Evolutionary conservation across 1,284 basidiomycete species (phyloP).

Genomic region (Cutaneotrichosporon sp.): DNA sequence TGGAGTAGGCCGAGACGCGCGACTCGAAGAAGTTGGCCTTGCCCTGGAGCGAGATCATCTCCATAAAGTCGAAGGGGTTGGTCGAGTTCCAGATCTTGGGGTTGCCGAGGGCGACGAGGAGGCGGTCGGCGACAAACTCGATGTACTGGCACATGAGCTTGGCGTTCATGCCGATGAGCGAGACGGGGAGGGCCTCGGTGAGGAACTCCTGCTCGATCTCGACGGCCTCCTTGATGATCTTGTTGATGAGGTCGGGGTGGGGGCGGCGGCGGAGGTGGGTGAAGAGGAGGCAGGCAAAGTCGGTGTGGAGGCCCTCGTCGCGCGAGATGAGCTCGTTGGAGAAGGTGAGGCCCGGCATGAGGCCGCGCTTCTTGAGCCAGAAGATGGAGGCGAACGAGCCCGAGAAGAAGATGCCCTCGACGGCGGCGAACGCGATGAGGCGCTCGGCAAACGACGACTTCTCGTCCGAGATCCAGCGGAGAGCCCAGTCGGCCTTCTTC

Average conservation of each 20-base stretch:
- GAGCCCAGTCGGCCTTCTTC: slow-evolving; percentile 91
- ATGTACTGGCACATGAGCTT: slow-evolving; percentile 92
- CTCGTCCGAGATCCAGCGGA: slow-evolving; percentile 88
- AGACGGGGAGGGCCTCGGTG: slow-evolving; percentile 60
- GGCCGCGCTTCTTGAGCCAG: slow-evolving; percentile 97
- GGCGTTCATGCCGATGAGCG: slow-evolving; percentile 72
- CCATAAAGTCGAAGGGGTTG: slow-evolving; percentile 89
- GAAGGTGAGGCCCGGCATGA: slow-evolving; percentile 97
- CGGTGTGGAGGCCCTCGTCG: slow-evolving; percentile 98
- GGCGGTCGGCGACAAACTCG: slow-evolving; percentile 85
- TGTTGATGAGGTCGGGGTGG: slow-evolving; percentile 73
- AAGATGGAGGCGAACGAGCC: slow-evolving; percentile 94
- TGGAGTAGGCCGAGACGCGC: slow-evolving; percentile 89
- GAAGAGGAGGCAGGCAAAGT: slow-evolving; percentile 95
- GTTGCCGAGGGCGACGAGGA: slow-evolving; percentile 81
- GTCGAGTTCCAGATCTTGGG: slow-evolving; percentile 72
- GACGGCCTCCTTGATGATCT: slow-evolving; percentile 82
- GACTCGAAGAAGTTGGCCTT: slow-evolving; percentile 60
- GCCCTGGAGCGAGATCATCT: slow-evolving; percentile 83
- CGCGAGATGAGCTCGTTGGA: slow-evolving; percentile 97
- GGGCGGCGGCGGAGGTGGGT: slow-evolving; percentile 73
- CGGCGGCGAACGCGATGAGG: slow-evolving; percentile 94
- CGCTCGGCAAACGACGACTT: slow-evolving; percentile 85
- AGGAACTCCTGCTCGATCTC: slow-evolving; percentile 81
- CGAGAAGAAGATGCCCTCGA: slow-evolving; percentile 98